Evolutionary conservation across 805 yeast genomes (phyloP).

Genomic region (Yamadazyma philogaea): DNA sequence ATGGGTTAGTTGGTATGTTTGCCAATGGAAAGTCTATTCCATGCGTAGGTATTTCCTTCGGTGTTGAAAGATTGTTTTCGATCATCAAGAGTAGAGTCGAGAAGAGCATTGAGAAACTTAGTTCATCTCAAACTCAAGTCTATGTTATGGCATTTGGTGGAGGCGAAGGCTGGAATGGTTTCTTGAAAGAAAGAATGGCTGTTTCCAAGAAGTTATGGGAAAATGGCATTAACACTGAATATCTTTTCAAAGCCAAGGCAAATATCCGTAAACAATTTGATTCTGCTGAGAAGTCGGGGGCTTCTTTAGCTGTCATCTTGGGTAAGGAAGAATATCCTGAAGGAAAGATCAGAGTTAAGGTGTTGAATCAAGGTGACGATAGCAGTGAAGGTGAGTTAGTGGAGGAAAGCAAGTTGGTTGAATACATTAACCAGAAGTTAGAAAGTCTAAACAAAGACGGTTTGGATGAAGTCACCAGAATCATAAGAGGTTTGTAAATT

Average conservation of each 20-base stretch:
- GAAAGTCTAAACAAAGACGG: constrained; percentile 46
- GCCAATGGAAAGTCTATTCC: constrained; percentile 90
- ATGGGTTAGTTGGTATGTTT: constrained; percentile 95
- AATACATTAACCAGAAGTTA: constrained; percentile 41
- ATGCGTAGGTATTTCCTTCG: constrained; percentile 96
- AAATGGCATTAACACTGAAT: constrained; percentile 87
- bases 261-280: constrained; percentile 96
- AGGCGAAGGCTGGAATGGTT: constrained; percentile 94
- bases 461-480: constrained; percentile 59
- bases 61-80: constrained; percentile 93
- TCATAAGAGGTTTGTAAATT: constrained; percentile 43
- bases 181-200: constrained; percentile 85
- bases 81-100: constrained; percentile 75
- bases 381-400: constrained; percentile 81
- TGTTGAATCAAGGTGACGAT: constrained; percentile 84
- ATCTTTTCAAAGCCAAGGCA: constrained; percentile 87
- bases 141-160: constrained; percentile 98
- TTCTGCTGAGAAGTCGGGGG: constrained; percentile 93
- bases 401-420: constrained; percentile 56
- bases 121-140: constrained; percentile 88
- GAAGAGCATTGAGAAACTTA: constrained; percentile 54
- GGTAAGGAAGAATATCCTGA: constrained; percentile 91
- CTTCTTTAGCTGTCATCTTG: constrained; percentile 83
- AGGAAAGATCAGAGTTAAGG: constrained; percentile 82
- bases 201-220: constrained; percentile 82